Percentiles rank a stretch among this genome's conserved stretches.
phyloP scores from a whole-genome alignment of 129 eudicot genomes.

The Artemisia argyi region DNA sequence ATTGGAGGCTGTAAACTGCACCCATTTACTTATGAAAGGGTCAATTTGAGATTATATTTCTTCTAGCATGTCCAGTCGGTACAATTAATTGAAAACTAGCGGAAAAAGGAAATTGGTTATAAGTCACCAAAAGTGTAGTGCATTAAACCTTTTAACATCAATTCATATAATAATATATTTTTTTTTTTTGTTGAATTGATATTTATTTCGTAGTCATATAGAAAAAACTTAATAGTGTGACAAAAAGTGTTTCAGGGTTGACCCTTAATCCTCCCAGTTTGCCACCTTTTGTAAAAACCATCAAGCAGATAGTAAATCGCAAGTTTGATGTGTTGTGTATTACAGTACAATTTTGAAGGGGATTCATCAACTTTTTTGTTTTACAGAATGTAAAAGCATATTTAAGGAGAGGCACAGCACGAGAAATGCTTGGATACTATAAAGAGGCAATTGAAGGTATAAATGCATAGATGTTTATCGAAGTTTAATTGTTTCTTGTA shows the following conservation, averaged over 20 bases:
- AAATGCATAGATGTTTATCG: background rate
- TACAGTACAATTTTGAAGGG: background rate
- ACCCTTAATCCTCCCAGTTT: too few species aligned
- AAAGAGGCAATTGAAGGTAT: slow-evolving; percentile 88
- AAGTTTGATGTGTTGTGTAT: background rate
- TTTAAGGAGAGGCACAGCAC: slow-evolving; percentile 88
- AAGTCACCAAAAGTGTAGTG: background rate
- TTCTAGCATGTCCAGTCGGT: background rate
- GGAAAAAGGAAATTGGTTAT: background rate
- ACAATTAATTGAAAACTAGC: background rate
- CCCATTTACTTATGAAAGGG: background rate
- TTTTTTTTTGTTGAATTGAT: too few species aligned
- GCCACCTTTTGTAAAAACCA: background rate
- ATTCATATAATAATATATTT: too few species aligned
- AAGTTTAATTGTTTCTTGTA: background rate
- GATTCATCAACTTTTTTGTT: slow-evolving; percentile 4
- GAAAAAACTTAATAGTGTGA: too few species aligned
- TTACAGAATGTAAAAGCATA: slow-evolving; percentile 86
- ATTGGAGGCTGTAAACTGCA: background rate
- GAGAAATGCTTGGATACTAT: slow-evolving; percentile 82
- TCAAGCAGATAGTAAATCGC: background rate
- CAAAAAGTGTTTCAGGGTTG: too few species aligned
- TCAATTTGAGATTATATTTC: background rate
- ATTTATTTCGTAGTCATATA: too few species aligned
- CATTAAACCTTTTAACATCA: too few species aligned